Base-by-base conservation (phyloP, 495 filamentous ascomycete species). In the Hyaloscypha variabilis region DNA sequence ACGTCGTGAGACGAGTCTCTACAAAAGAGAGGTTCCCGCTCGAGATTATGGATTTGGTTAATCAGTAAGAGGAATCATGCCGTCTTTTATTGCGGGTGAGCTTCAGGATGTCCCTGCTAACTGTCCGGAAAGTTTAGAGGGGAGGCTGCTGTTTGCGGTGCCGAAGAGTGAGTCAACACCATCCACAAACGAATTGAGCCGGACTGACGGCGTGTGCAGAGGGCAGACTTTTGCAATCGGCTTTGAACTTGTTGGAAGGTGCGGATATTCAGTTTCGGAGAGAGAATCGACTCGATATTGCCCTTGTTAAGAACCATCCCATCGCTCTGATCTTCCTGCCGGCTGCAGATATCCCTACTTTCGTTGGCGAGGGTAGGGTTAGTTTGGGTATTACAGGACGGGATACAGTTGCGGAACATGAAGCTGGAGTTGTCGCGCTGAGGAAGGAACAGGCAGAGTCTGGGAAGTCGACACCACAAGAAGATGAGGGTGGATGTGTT, bases 251-350 rank as follows among this genome's bases (percentile, higher is more conserved):
- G 58, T 90, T 99, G 66, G 81, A 91, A 68, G 95, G 95, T 74
- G 91, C 87, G 68, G 95, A 98, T 77, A 95, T 99, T 71, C 92
- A 99, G 79, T 99, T 98, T 81, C 88, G 88, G 69, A 90, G 94
- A 75, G 91, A 96, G 80, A 90, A 87, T 75, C 91, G 95, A 57
- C 90, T 97, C 66, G 95, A 99, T 77, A 97, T 98, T 77, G 95
- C 95, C 17, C 87, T 98, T 24, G 94, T 97, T 74, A 91, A 95
- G 81, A 98, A 98, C 79, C 86, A 94, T 34, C 92, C 91, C 31
- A 92, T 99, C 65, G 96, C 94, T 14, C 91, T 99, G 66, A 87
- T 99, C 77, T 99, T 99, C 83, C 92, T 99, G 42, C 95, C 95
- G 26, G 95, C 93, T 36, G 94, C 91, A 61, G 95, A 98, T 76